These are phyloP conservation scores for Phlegmacium glaucopus DNA, from an alignment of 768 basidiomycete species.

Conservation along the genomic window DNA sequence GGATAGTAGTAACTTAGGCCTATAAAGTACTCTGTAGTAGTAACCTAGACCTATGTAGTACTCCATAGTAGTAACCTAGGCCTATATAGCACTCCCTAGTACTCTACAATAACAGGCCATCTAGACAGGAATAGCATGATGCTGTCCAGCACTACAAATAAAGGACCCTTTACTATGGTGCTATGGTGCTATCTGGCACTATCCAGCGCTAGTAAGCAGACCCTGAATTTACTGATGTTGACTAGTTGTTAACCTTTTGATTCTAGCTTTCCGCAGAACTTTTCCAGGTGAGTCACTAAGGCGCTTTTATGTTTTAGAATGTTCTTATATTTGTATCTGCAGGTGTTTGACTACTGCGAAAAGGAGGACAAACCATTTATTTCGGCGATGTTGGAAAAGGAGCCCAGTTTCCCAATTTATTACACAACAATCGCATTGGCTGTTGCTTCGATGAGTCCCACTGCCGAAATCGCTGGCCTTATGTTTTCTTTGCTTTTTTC, in stretches of 20 bases:
- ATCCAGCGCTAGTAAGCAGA: no score
- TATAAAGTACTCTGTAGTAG: no score
- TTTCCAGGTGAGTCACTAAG: conserved; percentile 45
- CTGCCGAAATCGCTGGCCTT: conserved; percentile 54
- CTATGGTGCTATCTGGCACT: no score
- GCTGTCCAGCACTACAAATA: no score
- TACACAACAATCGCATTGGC: conserved; percentile 60
- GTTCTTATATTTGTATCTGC: background rate
- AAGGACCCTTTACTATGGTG: no score
- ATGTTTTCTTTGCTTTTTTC: conserved; percentile 58
- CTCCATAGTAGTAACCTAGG: no score
- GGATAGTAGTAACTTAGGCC: no score
- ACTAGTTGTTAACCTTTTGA: background rate
- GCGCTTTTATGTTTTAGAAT: background rate
- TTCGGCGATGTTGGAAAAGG: conserved; percentile 71
- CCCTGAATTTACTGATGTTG: no score
- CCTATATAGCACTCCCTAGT: no score
- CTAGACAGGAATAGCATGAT: no score
- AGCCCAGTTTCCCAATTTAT: conserved; percentile 52
- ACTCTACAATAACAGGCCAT: no score
- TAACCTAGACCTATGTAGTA: no score
- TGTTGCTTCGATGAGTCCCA: conserved; percentile 58
- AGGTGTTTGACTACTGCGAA: conserved; percentile 66
- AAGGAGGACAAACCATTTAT: conserved; percentile 76
- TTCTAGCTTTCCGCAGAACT: conserved; percentile 70